Base-by-base conservation (phyloP, 768 basidiomycete species). In the Mycena olivaceomarginata region DNA sequence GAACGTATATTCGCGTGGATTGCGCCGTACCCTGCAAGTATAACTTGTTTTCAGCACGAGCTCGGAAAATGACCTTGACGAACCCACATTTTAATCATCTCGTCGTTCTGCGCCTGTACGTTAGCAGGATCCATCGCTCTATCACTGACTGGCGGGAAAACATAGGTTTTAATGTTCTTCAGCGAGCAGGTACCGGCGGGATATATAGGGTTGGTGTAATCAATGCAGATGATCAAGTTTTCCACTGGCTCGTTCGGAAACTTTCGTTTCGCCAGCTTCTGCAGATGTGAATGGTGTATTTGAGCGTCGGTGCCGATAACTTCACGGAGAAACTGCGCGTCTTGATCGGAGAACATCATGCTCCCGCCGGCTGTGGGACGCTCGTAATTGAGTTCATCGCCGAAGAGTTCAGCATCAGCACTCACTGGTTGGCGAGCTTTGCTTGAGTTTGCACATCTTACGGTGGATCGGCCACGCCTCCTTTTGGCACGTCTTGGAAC, bases 131-230 rank as follows among this genome's bases (percentile, higher is more conserved):
- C 69, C 12, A 45, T 18, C 18, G 53, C 73, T 13, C 75, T 73
- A 10, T 25, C 20, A 40, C 53, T 64, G n/a, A 78, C 39, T 2
- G 72, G 73, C 20, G n/a, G 77, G 73, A 75, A 74, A 2, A 37
- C 45, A 57, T 78, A 78, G 43, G 77, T 78, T 8, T 37, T n/a
- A 39, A 78, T 67, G 65, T 75, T 63, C 46, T 78, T 78, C 18
- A 78, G 65, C 8, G 72, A 70, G 40, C 77, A 78, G 2, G 77
- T 78, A 5, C 77, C 77, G 9, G 72, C 64, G 3, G 77, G 77
- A 22, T 78, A 78, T 37, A 22, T 16, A 37, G 67, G 67, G 41
- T 78, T 57, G 18, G 77, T 74, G 65, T 78, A 78, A 40, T 78
- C 77, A 45, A 77, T 31, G 48, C 77, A 74, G 41, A 74, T 59